Evolutionary conservation across 306 rosid species (phyloP), one percentile per base, ranked within the genome.

Genomic region (Nissolia schottii): DNA sequence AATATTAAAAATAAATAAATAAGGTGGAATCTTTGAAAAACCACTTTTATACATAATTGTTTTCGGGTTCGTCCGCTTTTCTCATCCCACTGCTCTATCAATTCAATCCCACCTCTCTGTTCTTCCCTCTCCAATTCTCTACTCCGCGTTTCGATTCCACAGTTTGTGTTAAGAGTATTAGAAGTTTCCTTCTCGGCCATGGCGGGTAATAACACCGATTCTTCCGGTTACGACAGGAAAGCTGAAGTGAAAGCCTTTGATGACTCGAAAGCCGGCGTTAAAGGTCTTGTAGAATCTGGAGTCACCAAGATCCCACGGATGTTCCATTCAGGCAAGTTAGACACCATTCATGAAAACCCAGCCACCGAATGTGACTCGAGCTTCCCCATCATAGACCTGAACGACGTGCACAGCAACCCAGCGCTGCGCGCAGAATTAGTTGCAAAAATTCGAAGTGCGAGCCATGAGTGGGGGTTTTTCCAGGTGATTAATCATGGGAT

Each of bases 401-500:
- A 77, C 62, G 35, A 53, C 12, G 51, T 80, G 0, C 38, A 71
- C n/a, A 18, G 23, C 2, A 18, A 76, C 8, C 7, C 51, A 3
- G 7, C 1, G 28, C 12, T 5, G 3, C 76, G 59, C 0, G 0
- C 0, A 5, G 20, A 72, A 22, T 16, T 67, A 2, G 12, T 77
- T 18, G 51, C 29, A 6, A 41, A 75, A 78, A 29, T 79, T 61
- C 16, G 19, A 23, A n/a, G 55, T 32, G 79, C 82, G 2, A 53
- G 79, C 6, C 31, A 70, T 2, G 80, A 62, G 1, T 87, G 82
- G 77, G 89, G 91, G 2, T 82, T 87, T 60, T 87, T 87, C 19
- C 87, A 81, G 40, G 61, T 87, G 1, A 73, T 82, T 23, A 82
- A 84, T 64, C 85, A 84, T 51, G 91, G 82, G 15, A 77, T 87